A percentile compares a stretch with the other conserved stretches of the same genome.
Evolutionary conservation across 2,329 filamentous ascomycete genomes (phyloP).

Genomic region (Alternaria sp.): DNA sequence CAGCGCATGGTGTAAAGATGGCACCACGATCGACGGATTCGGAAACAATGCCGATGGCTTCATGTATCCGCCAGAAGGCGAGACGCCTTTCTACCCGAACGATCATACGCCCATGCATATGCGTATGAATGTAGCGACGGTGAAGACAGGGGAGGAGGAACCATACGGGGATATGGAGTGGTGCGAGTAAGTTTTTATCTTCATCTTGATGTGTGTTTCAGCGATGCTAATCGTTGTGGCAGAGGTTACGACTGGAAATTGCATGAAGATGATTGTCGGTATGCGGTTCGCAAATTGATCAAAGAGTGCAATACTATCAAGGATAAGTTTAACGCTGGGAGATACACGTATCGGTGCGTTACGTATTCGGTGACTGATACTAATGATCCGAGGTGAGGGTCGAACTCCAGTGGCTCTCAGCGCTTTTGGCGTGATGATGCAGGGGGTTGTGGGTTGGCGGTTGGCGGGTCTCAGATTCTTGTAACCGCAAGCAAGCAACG

Average conservation of each 20-base stretch:
- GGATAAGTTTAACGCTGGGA: background rate
- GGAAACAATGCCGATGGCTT: background rate
- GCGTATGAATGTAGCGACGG: background rate
- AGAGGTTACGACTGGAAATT: background rate
- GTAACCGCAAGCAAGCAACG: background rate
- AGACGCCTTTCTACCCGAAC: background rate
- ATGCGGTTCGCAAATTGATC: background rate
- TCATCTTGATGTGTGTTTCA: background rate
- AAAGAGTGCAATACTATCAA: background rate
- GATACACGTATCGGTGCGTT: background rate
- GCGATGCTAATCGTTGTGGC: background rate
- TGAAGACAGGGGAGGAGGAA: background rate
- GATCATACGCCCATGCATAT: background rate
- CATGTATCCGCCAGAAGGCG: background rate
- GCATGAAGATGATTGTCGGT: background rate
- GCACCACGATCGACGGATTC: background rate
- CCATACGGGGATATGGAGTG: background rate
- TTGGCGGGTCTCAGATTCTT: background rate
- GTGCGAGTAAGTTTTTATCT: background rate
- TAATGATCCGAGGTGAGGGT: background rate
- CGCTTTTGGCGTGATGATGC: background rate
- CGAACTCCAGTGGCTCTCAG: background rate
- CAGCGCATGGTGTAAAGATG: background rate
- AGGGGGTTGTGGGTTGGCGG: background rate
- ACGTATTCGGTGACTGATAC: background rate